A percentile compares a stretch with the other conserved stretches of the same genome.
phyloP scores from a whole-genome alignment of 352 stramenopile species.

The Pythium scleroteichum region DNA sequence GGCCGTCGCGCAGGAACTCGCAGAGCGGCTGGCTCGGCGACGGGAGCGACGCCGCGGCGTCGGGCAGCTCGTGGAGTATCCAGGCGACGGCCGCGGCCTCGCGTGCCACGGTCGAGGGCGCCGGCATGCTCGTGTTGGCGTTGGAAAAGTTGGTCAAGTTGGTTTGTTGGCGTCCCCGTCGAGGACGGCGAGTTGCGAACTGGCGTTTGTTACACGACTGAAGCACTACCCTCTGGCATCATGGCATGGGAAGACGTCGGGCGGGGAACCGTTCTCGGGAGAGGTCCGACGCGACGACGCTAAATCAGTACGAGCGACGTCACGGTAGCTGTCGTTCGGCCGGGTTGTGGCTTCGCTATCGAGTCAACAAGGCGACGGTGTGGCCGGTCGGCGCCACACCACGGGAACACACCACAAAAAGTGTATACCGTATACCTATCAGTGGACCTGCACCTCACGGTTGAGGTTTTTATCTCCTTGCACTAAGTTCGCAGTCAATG shows the following conservation, averaged over 20 bases:
- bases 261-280: neutral
- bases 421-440: conserved; percentile 4
- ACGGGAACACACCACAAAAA: conserved; percentile 1
- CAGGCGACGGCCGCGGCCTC: conserved; percentile 45
- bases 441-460: neutral
- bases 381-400: conserved; percentile 13
- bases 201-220: neutral
- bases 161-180: neutral
- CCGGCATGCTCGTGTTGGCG: conserved; percentile 12
- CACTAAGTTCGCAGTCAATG: conserved; percentile 22
- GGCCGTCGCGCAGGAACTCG: conserved; percentile 73
- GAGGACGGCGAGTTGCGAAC: neutral
- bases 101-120: conserved; percentile 2
- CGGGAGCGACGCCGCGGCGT: conserved; percentile 31
- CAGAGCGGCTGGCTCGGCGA: conserved; percentile 46
- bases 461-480: conserved; percentile 10
- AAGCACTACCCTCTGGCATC: neutral
- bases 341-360: neutral
- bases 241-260: neutral
- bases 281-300: neutral
- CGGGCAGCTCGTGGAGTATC: conserved; percentile 57
- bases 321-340: neutral
- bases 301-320: conserved; percentile 24
- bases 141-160: neutral
- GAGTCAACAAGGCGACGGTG: neutral